phyloP scores from a whole-genome alignment of 1,284 basidiomycete genomes.

The Boletus sp. region DNA sequence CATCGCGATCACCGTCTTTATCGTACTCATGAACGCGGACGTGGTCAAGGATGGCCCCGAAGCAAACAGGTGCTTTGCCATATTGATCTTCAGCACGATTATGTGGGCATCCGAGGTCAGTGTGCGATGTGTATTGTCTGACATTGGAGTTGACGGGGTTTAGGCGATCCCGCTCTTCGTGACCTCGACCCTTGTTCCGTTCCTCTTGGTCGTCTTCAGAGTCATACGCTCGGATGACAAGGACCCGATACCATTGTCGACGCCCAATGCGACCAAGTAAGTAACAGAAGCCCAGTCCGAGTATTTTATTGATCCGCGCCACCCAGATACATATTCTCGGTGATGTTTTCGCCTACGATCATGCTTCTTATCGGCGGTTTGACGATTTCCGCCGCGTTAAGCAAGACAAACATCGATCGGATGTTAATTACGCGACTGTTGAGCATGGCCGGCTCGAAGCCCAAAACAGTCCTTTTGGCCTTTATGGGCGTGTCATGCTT shows the following conservation, averaged over 20 bases:
- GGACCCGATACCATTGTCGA: conserved; percentile 53
- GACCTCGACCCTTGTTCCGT: conserved; percentile 87
- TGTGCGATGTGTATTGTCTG: background rate
- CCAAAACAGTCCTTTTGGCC: conserved; percentile 84
- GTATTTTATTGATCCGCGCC: background rate
- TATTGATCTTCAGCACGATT: conserved; percentile 89
- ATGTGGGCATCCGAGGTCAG: conserved; percentile 95
- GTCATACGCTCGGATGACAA: conserved; percentile 67
- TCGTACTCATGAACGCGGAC: conserved; percentile 58
- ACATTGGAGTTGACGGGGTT: conserved; percentile 9
- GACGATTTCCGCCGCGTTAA: conserved; percentile 95
- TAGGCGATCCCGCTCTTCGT: conserved; percentile 97
- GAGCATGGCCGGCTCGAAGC: conserved; percentile 85
- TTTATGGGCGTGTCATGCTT: conserved; percentile 99
- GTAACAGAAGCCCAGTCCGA: conserved; percentile 25
- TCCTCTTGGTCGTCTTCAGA: conserved; percentile 84
- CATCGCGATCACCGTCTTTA: conserved; percentile 58
- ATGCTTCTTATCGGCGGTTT: conserved; percentile 98
- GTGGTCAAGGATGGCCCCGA: conserved; percentile 62
- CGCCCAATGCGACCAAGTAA: conserved; percentile 81
- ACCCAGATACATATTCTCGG: conserved; percentile 68
- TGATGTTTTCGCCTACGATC: conserved; percentile 91
- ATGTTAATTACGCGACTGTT: conserved; percentile 92
- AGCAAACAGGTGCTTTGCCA: conserved; percentile 90
- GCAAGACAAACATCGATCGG: conserved; percentile 97